These are phyloP conservation scores for Aspergillus proliferans DNA, from an alignment of 2,329 filamentous ascomycete species.

Conservation along the genomic window DNA sequence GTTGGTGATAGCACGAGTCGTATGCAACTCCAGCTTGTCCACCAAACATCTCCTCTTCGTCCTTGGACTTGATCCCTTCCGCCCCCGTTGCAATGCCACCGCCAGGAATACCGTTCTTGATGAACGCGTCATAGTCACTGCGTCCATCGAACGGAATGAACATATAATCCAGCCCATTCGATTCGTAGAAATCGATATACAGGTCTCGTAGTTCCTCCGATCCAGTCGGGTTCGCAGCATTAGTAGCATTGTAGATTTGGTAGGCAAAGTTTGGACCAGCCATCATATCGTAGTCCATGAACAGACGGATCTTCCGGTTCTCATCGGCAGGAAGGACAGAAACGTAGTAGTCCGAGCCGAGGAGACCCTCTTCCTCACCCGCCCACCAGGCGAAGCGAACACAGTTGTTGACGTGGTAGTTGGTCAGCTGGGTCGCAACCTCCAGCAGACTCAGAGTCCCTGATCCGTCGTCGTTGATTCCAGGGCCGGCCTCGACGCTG, in stretches of 20 bases:
- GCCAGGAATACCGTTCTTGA: slow-evolving; percentile 63
- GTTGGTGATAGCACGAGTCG: slow-evolving; percentile 53
- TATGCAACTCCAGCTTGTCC: slow-evolving; percentile 57
- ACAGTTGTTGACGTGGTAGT: slow-evolving; percentile 67
- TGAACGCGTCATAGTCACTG: slow-evolving; percentile 74
- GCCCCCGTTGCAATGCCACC: slow-evolving; percentile 74
- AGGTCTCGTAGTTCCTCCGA: slow-evolving; percentile 63
- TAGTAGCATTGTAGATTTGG: slow-evolving; percentile 52
- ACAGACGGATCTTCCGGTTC: slow-evolving; percentile 56
- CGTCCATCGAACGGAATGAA: slow-evolving; percentile 72
- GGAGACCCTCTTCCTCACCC: slow-evolving; percentile 57
- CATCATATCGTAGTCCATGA: slow-evolving; percentile 70
- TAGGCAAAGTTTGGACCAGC: slow-evolving; percentile 55
- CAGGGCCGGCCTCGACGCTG: slow-evolving; percentile 56
- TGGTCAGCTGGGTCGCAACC: slow-evolving; percentile 55
- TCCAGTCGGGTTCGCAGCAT: slow-evolving; percentile 52
- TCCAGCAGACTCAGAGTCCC: slow-evolving; percentile 58
- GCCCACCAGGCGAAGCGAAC: slow-evolving; percentile 63
- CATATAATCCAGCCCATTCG: slow-evolving; percentile 58
- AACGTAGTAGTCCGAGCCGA: slow-evolving; percentile 56
- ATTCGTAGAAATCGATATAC: slow-evolving; percentile 61
- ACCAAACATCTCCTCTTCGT: slow-evolving; percentile 63
- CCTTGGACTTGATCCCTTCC: slow-evolving; percentile 65
- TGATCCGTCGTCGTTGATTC: slow-evolving; percentile 74
- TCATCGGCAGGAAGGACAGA: slow-evolving; percentile 43